Conservation (phyloP, 805 yeast genomes). For the Schwanniomyces sp. region DNA sequence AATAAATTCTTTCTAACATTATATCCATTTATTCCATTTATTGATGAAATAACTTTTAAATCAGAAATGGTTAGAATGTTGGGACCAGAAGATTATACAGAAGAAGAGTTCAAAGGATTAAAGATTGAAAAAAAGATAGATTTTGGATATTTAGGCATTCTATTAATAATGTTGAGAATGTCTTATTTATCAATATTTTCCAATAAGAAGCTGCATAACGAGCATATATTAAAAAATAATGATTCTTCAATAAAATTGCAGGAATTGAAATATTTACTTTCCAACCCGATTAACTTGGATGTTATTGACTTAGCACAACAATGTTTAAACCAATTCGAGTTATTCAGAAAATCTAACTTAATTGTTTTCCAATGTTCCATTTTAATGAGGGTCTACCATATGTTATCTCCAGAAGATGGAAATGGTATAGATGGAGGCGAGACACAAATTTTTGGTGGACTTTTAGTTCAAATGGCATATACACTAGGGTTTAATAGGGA, state of each 20-base stretch:
- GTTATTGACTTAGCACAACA: conserved; percentile 31
- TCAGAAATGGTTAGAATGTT: conserved; percentile 43
- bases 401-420: conserved; percentile 55
- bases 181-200: conserved; percentile 38
- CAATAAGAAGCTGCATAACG: conserved; percentile 31
- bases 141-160: conserved; percentile 33
- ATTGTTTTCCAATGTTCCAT: conserved; percentile 54
- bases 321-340: conserved; percentile 36
- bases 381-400: conserved; percentile 52
- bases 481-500: conserved; percentile 70
- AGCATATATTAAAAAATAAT: conserved; percentile 20
- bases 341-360: conserved; percentile 41
- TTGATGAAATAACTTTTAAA: conserved; percentile 58
- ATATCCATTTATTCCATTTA: conserved; percentile 65
- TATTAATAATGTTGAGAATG: conserved; percentile 33
- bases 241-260: conserved; percentile 20
- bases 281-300: conserved; percentile 31
- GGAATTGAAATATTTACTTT: conserved; percentile 25
- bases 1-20: conserved; percentile 59
- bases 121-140: conserved; percentile 32
- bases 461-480: conserved; percentile 64
- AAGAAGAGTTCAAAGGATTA: conserved; percentile 17
- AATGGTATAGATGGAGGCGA: conserved; percentile 62
- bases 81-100: conserved; percentile 33
- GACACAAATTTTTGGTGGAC: conserved; percentile 53